These are phyloP conservation scores for Kuraishia ogatae DNA, from an alignment of 805 yeast genomes.

Conservation along the genomic window DNA sequence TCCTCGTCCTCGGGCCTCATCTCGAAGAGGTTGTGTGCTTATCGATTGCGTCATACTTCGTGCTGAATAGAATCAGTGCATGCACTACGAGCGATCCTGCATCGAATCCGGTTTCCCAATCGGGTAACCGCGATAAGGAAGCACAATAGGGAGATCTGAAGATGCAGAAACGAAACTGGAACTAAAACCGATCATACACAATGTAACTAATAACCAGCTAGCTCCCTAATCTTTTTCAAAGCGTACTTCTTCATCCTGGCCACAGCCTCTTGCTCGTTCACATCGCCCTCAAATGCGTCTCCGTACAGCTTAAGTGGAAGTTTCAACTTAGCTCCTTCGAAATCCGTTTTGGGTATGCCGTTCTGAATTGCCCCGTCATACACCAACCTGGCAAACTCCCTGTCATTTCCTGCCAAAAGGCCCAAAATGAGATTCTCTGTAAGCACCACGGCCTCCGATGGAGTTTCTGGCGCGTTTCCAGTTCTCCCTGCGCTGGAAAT, in stretches of 20 bases:
- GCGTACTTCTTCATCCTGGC: neutral
- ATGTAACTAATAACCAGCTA: neutral
- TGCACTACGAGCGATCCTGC: constrained; percentile 5
- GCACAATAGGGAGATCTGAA: no score
- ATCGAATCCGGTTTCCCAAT: constrained; percentile 2
- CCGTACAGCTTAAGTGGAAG: constrained; percentile 22
- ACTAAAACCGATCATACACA: no score
- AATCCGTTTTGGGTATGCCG: constrained; percentile 13
- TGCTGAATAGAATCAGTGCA: neutral
- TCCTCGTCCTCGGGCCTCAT: neutral
- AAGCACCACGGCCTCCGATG: constrained; percentile 4
- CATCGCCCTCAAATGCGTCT: constrained; percentile 12
- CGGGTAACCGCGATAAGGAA: neutral
- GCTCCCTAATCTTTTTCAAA: neutral
- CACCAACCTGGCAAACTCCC: constrained; percentile 23
- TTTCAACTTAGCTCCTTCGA: constrained; percentile 13
- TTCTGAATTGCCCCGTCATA: constrained; percentile 19
- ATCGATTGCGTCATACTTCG: neutral
- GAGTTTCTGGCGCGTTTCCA: neutral
- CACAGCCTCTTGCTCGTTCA: neutral
- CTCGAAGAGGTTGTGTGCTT: neutral
- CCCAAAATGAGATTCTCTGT: constrained; percentile 18
- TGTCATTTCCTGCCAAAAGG: constrained; percentile 15
- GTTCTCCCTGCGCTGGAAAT: constrained; percentile 3
- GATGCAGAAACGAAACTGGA: no score